A percentile compares a stretch with the other conserved stretches of the same genome.
These are phyloP conservation scores for Fonsecaea nubica DNA, from an alignment of 2,329 filamentous ascomycete genomes.

Conservation along the genomic window DNA sequence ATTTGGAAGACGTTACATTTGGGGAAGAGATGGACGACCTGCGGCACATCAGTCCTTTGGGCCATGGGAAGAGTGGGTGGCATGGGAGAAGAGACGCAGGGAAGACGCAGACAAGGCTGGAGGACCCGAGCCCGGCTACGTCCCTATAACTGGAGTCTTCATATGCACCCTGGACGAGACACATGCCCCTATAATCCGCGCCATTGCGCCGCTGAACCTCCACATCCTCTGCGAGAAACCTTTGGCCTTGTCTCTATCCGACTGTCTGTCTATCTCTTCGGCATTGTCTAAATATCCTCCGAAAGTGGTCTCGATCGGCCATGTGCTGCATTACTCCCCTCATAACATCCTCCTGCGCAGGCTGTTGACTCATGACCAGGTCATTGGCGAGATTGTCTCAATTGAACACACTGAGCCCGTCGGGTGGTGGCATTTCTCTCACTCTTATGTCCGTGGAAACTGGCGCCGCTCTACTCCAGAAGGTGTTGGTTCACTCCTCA, in stretches of 20 bases:
- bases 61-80: slow-evolving; percentile 77
- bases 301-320: slow-evolving; percentile 84
- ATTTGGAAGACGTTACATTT: slow-evolving; percentile 76
- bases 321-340: slow-evolving; percentile 90
- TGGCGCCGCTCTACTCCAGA: slow-evolving; percentile 80
- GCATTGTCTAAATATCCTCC: slow-evolving; percentile 37
- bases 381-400: slow-evolving; percentile 83
- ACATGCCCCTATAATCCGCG: slow-evolving; percentile 80
- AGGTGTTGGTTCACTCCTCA: slow-evolving; percentile 80
- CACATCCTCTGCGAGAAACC: slow-evolving; percentile 98
- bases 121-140: slow-evolving; percentile 56
- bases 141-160: slow-evolving; percentile 62
- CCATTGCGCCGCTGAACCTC: slow-evolving; percentile 70
- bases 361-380: slow-evolving; percentile 74
- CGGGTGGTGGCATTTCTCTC: slow-evolving; percentile 94
- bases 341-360: slow-evolving; percentile 86
- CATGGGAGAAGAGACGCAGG: slow-evolving; percentile 68
- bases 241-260: slow-evolving; percentile 76
- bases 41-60: slow-evolving; percentile 71
- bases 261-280: slow-evolving; percentile 67
- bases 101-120: slow-evolving; percentile 56
- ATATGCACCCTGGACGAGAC: slow-evolving; percentile 85
- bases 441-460: slow-evolving; percentile 89
- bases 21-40: slow-evolving; percentile 60
- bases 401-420: slow-evolving; percentile 93